A percentile compares a stretch with the other conserved stretches of the same genome.
These are phyloP conservation scores for Colletotrichum gloeosporioides DNA, from an alignment of 2,329 filamentous ascomycete genomes.

Conservation along the genomic window DNA sequence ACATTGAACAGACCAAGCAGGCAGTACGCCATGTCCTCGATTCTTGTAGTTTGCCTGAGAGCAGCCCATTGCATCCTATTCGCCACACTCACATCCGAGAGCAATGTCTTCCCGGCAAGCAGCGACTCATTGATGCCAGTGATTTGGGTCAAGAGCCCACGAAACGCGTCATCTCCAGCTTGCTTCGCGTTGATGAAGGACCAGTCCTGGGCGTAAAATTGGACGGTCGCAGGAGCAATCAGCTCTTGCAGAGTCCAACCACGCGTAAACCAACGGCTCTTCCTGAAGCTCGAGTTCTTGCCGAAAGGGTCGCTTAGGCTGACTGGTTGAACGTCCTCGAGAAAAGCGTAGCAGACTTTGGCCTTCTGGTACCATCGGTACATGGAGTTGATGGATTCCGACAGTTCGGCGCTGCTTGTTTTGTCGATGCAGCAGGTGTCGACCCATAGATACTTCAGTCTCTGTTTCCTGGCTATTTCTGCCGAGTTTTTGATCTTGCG, in stretches of 20 bases:
- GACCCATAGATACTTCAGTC: conserved; percentile 26
- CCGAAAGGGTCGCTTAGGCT: conserved; percentile 72
- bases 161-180: neutral
- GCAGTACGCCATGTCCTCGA: conserved; percentile 31
- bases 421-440: conserved; percentile 25
- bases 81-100: conserved; percentile 26
- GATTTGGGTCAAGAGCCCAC: neutral
- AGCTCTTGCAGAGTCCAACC: conserved; percentile 7
- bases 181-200: neutral
- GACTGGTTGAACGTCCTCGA: conserved; percentile 36
- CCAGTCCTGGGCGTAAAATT: neutral
- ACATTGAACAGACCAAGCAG: conserved; percentile 32
- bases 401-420: conserved; percentile 7
- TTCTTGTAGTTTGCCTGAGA: conserved; percentile 23
- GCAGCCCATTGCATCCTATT: conserved; percentile 34
- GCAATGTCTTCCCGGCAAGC: neutral
- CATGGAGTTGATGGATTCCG: conserved; percentile 28
- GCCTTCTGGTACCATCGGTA: conserved; percentile 25
- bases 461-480: conserved; percentile 14
- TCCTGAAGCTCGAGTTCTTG: conserved; percentile 37
- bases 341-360: conserved; percentile 25
- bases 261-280: neutral
- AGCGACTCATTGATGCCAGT: neutral
- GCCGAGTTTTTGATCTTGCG: neutral
- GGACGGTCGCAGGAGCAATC: neutral